These are phyloP conservation scores for Chionographis japonica DNA, from an alignment of 106 monocot genomes.

Conservation along the genomic window DNA sequence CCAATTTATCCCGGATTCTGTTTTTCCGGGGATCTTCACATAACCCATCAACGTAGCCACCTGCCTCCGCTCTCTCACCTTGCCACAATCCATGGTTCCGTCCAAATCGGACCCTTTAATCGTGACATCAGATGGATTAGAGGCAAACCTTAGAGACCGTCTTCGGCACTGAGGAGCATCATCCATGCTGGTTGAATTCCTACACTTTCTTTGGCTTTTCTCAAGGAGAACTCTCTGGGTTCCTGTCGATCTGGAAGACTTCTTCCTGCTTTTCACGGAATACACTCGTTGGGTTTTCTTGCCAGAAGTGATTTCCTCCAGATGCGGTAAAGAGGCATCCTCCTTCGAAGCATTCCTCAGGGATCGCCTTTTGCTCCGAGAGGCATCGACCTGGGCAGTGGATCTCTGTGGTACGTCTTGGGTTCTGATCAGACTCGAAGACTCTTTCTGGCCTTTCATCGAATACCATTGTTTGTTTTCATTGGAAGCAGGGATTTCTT, in stretches of 20 bases:
- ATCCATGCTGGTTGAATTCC: no score
- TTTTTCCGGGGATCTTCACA: background rate
- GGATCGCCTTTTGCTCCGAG: background rate
- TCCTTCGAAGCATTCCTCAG: background rate
- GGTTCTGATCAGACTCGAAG: background rate
- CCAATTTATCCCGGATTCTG: background rate
- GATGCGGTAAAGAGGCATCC: background rate
- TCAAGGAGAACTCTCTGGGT: no score
- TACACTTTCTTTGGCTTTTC: no score
- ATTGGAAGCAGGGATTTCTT: background rate
- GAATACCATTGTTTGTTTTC: background rate
- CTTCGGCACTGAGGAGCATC: background rate
- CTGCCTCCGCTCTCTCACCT: background rate
- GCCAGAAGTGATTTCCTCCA: no score
- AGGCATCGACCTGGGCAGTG: background rate
- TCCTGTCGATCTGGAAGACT: no score
- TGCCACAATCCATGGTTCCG: background rate
- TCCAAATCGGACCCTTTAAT: background rate
- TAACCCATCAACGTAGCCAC: background rate
- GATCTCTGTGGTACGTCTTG: no score
- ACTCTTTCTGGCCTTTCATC: background rate
- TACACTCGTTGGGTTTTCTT: no score
- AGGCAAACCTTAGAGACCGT: conserved; percentile 11
- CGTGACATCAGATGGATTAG: background rate
- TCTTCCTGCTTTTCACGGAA: no score